Base-by-base conservation (phyloP, 2,329 filamentous ascomycete genomes). In the Pyricularia sp. region DNA sequence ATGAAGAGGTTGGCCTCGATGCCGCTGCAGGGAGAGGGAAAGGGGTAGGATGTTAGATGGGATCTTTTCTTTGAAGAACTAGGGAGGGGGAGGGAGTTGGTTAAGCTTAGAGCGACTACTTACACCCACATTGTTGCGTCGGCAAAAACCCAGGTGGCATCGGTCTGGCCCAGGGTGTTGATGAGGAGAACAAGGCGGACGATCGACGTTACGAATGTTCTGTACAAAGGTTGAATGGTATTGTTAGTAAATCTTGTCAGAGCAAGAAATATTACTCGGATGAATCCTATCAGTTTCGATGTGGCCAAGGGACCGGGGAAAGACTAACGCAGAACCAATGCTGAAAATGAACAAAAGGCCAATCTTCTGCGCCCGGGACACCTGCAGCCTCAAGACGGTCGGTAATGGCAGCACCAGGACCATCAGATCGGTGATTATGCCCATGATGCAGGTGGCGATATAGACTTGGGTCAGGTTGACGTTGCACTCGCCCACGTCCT, bases 381-480 rank as follows among this genome's bases (percentile, higher is more conserved):
- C 75, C 62, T 78, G 76, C 0, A 82, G 69, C n/a, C 72, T 73
- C 30, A 78, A 69, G 0, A 83, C 72, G 44, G 80, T 78, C 0
- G 76, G 77, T 31, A 82, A 74, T 0, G 81, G 81, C 2, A 83
- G 68, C 0, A 74, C 67, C 62, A 81, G 79, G 19, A 81, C 75
- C 6, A 81, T 68, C 4, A 83, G 63, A 67, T 82, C 79, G 8
- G 79, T 79, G 19, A 76, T 65, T 60, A 82, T 79, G 66, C 81
- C 81, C 22, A 78, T 72, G 3, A 75, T 76, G 0, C 79, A 78
- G 16, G 80, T 81, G 44, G 77, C 74, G 35, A 82, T 77, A 69
- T 81, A 82, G 30, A 82, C 76, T 1, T 75, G 71, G n/a, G 78
- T 75, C 26, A 76, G 74, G 61, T 79, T 72, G 57, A 83, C 73